Base-by-base conservation (phyloP, 2,329 filamentous ascomycete species). In the Ascochyta koolunga region DNA sequence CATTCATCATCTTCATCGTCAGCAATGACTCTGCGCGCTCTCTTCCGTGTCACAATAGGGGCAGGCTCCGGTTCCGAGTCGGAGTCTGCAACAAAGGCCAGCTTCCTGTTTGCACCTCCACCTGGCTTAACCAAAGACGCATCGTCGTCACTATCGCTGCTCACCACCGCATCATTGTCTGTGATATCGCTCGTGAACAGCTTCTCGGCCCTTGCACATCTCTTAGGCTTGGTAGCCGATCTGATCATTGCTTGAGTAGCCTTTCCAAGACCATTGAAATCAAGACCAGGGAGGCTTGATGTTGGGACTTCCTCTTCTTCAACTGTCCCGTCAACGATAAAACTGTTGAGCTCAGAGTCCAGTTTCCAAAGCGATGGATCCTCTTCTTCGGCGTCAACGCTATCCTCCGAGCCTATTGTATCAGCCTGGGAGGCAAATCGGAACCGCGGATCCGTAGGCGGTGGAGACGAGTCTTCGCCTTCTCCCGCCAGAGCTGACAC, bases 331-430 rank as follows among this genome's bases (percentile, higher is more conserved):
- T 73, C 75, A 0, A 74, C 78, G 39, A 81, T 74, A 59, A 81
- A 81, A 47, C 74, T 76, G 9, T 70, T 67, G 4, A 80, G 71
- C 39, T 81, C 79, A 5, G 77, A 80, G 54, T 80, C 78, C 4
- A 72, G 51, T 33, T 74, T 70, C 36, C 78, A 72, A 21, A 71
- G 75, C 39, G 76, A 76, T 18, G 76, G 75, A 19, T 78, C 73
- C 45, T 78, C 73, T 2, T 61, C 39, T 21, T 70, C 68, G 6
- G 63, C 66, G 25, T 75, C 77, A 21, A 73, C 64, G 0, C 78
- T 80, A 49, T 80, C 78, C 24, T 72, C 60, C 0, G 77, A 79
- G 8, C 78, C 79, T 31, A 81, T 68, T 16, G 71, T 68, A 48
- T 73, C 70, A 25, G 69, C 74, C 59, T 76, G 74, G 8, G 73